These are phyloP conservation scores for Eucalyptus marginata DNA, from an alignment of 345 rosid species.

Conservation along the genomic window DNA sequence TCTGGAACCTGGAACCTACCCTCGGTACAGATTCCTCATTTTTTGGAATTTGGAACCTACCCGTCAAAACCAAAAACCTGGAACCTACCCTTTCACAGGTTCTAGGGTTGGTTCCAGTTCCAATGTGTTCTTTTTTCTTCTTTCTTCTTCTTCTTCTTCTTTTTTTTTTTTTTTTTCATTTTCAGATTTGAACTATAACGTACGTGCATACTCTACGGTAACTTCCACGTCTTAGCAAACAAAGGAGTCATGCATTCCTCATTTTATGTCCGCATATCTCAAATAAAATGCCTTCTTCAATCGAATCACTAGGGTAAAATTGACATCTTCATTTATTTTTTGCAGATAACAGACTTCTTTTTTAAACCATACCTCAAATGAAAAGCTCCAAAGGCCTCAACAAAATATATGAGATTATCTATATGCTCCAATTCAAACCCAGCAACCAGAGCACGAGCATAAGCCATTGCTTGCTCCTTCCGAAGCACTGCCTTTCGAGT, in stretches of 20 bases:
- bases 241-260: background rate
- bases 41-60: too few relatives aligned
- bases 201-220: too few relatives aligned
- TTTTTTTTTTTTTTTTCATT: too few relatives aligned
- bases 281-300: background rate
- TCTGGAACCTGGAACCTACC: too few relatives aligned
- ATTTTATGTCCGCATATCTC: background rate
- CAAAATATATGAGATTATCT: constrained; percentile 69
- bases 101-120: too few relatives aligned
- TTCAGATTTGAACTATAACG: too few relatives aligned
- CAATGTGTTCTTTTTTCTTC: too few relatives aligned
- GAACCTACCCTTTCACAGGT: too few relatives aligned
- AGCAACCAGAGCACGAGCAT: constrained; percentile 84
- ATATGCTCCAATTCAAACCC: constrained; percentile 68
- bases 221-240: background rate
- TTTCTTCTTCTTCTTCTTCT: too few relatives aligned
- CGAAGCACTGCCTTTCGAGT: constrained; percentile 64
- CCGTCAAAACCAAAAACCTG: too few relatives aligned
- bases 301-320: background rate
- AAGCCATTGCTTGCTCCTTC: constrained; percentile 99
- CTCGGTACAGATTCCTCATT: too few relatives aligned
- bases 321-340: background rate
- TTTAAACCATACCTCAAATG: constrained; percentile 51
- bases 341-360: background rate
- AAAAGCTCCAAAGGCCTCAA: constrained; percentile 85